Evolutionary conservation across 176 grass and related monocot species (phyloP).

Genomic region (Juncus effusus): DNA sequence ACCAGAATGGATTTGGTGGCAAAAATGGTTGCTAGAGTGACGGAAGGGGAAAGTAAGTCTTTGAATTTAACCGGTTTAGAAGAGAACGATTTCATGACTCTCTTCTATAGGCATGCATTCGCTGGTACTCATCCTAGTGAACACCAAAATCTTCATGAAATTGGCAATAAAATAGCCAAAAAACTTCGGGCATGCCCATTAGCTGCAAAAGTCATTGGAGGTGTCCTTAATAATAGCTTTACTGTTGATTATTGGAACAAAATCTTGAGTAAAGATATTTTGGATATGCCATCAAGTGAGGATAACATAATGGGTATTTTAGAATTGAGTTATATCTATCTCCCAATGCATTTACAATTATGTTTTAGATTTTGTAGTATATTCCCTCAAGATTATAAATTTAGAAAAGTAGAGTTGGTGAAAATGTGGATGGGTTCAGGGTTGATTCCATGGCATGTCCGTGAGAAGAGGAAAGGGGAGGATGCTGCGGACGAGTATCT

Average conservation of each 20-base stretch:
- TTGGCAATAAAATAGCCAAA: too few relatives aligned
- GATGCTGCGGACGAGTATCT: too few relatives aligned
- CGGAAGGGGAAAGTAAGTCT: neutral
- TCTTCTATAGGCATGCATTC: conserved; percentile 50
- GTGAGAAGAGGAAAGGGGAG: conserved; percentile 8
- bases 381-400: too few relatives aligned
- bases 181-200: too few relatives aligned
- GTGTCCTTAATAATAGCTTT: conserved; percentile 27
- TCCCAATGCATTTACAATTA: too few relatives aligned
- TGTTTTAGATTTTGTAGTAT: too few relatives aligned
- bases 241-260: conserved; percentile 27
- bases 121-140: conserved; percentile 11
- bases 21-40: conserved; percentile 4
- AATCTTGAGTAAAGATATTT: conserved; percentile 33
- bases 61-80: conserved; percentile 40
- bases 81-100: conserved; percentile 6
- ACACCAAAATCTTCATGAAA: too few relatives aligned
- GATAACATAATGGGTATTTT: conserved; percentile 34
- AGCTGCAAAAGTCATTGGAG: too few relatives aligned
- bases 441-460: conserved; percentile 25
- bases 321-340: conserved; percentile 40
- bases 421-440: conserved; percentile 43
- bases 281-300: conserved; percentile 13
- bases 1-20: conserved; percentile 28
- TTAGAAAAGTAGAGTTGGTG: conserved; percentile 41